phyloP scores from a whole-genome alignment of 2,329 filamentous ascomycete species.

The Cucurbitaria berberidis region DNA sequence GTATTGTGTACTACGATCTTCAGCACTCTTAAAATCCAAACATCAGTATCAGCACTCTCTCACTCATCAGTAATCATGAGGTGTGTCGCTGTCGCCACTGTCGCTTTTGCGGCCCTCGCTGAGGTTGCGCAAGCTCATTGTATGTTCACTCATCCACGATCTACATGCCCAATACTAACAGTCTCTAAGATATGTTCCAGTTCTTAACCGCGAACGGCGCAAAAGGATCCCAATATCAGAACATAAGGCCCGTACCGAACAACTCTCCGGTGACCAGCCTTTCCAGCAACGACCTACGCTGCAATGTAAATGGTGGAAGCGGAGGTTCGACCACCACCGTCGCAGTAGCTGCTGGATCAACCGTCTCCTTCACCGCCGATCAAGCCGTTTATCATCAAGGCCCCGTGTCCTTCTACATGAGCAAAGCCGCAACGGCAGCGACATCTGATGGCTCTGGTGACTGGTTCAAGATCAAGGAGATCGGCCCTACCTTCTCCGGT shows the following conservation, averaged over 20 bases:
- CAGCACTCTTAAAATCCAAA: conserved; percentile 3
- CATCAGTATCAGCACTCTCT: conserved; percentile 8
- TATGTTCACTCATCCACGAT: conserved; percentile 18
- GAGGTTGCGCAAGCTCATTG: conserved; percentile 47
- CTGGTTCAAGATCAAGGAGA: conserved; percentile 51
- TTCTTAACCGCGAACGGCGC: conserved; percentile 45
- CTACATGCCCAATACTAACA: conserved; percentile 9
- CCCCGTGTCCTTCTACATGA: conserved; percentile 48
- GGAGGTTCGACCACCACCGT: conserved; percentile 41
- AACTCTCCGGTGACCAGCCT: conserved; percentile 47
- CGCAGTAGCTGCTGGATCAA: conserved; percentile 44
- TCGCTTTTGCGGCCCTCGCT: conserved; percentile 42
- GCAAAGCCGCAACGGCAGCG: conserved; percentile 42
- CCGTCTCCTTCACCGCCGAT: conserved; percentile 45
- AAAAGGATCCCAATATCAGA: conserved; percentile 44
- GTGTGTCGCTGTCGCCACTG: conserved; percentile 38
- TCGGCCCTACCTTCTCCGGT: conserved; percentile 45
- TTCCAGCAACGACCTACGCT: conserved; percentile 41
- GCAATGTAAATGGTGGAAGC: conserved; percentile 43
- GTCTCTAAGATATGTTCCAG: conserved; percentile 46
- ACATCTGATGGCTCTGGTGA: conserved; percentile 46
- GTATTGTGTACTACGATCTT: conserved; percentile 11
- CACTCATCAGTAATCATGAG: conserved; percentile 36
- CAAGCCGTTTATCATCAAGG: conserved; percentile 49
- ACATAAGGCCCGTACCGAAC: conserved; percentile 48